These are phyloP conservation scores for Ceratocystis albifundus DNA, from an alignment of 2,329 filamentous ascomycete species.

Conservation along the genomic window DNA sequence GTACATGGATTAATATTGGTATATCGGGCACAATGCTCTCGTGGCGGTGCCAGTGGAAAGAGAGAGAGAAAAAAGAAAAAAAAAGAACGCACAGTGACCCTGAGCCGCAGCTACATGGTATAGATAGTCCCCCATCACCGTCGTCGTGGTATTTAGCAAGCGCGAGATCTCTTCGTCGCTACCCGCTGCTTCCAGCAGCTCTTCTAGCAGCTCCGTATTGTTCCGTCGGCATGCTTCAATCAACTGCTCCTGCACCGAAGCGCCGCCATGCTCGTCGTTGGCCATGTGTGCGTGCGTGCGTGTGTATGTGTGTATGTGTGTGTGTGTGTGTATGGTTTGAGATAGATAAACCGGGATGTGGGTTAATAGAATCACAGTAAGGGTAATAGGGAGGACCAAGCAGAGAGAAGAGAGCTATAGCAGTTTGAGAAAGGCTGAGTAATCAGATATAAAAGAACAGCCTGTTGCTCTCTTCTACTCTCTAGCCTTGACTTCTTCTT, in stretches of 20 bases:
- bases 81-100: conserved; percentile 60
- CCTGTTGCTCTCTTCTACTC: too few species aligned
- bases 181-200: conserved; percentile 54
- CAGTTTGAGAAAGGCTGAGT: too few species aligned
- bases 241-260: conserved; percentile 70
- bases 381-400: too few species aligned
- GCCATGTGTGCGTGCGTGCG: conserved; percentile 9
- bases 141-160: conserved; percentile 75
- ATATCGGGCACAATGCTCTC: too few species aligned
- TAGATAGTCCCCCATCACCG: conserved; percentile 76
- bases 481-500: too few species aligned
- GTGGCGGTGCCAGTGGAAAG: background rate
- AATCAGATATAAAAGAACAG: too few species aligned
- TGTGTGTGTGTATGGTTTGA: too few species aligned
- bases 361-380: too few species aligned
- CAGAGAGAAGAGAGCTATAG: too few species aligned
- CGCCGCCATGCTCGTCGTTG: conserved; percentile 48
- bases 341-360: too few species aligned
- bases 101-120: conserved; percentile 79
- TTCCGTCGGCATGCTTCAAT: conserved; percentile 89
- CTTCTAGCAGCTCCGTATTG: conserved; percentile 72
- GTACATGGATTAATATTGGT: too few species aligned
- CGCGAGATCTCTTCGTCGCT: conserved; percentile 55
- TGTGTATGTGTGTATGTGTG: too few species aligned
- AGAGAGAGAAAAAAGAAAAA: conserved; percentile 1